Evolutionary conservation across 2,329 filamentous ascomycete genomes (phyloP).

Genomic region (Apiospora arundinis): DNA sequence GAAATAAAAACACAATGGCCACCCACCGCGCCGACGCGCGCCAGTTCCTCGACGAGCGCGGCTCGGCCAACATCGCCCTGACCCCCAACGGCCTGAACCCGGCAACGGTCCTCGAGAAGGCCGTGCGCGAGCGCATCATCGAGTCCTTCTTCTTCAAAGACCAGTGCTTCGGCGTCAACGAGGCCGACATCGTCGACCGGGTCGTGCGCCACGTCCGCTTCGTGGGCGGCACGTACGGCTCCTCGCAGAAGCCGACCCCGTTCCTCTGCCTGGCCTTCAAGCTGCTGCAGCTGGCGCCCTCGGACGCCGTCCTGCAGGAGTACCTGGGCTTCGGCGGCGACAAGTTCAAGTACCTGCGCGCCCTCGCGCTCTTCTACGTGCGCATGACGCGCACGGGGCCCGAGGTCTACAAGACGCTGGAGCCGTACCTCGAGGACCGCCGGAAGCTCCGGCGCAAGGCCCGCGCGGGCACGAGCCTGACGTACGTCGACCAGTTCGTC

Average conservation of each 20-base stretch:
- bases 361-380: slow-evolving; percentile 92
- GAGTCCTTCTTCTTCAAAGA: slow-evolving; percentile 99
- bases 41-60: slow-evolving; percentile 88
- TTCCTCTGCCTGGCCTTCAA: slow-evolving; percentile 97
- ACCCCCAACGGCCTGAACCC: slow-evolving; percentile 90
- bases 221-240: slow-evolving; percentile 87
- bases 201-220: slow-evolving; percentile 82
- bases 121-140: slow-evolving; percentile 92
- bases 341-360: slow-evolving; percentile 85
- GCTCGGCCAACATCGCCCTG: slow-evolving; percentile 72
- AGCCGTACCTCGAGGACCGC: slow-evolving; percentile 82
- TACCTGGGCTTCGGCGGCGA: slow-evolving; percentile 81
- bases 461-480: slow-evolving; percentile 76
- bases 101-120: slow-evolving; percentile 94
- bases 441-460: slow-evolving; percentile 83
- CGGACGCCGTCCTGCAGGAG: slow-evolving; percentile 77
- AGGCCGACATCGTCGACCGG: slow-evolving; percentile 82
- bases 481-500: slow-evolving; percentile 89
- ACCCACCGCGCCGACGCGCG: slow-evolving; percentile 79
- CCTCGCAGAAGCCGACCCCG: slow-evolving; percentile 83
- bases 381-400: slow-evolving; percentile 82
- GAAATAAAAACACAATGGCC: slow-evolving; percentile 8
- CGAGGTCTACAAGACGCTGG: slow-evolving; percentile 80
- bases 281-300: slow-evolving; percentile 84
- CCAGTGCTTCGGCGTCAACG: slow-evolving; percentile 95